A percentile compares a stretch with the other conserved stretches of the same genome.
Evolutionary conservation across 2,329 filamentous ascomycete species (phyloP).

Genomic region (Diaporthe citrichinensis): DNA sequence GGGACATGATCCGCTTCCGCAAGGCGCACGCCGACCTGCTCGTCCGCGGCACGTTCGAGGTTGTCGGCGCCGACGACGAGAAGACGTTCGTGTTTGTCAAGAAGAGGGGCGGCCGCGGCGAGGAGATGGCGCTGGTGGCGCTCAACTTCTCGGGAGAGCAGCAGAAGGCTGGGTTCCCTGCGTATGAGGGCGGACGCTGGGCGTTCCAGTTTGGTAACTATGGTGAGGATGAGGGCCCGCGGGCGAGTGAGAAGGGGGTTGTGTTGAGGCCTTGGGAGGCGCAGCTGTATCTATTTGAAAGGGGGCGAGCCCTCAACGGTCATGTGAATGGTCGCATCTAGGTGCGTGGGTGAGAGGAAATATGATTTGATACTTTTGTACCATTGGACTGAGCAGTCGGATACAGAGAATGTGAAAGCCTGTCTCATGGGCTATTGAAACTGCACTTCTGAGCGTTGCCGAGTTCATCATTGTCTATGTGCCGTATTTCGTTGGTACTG

Average conservation of each 20-base stretch:
- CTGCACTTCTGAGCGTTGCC: background rate
- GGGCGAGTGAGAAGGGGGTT: constrained; percentile 38
- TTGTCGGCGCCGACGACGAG: constrained; percentile 63
- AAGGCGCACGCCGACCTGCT: constrained; percentile 71
- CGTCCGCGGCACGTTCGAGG: constrained; percentile 71
- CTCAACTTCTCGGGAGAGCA: constrained; percentile 60
- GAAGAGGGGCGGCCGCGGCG: constrained; percentile 43
- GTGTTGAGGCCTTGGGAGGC: constrained; percentile 54
- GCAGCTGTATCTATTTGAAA: constrained; percentile 49
- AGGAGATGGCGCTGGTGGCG: constrained; percentile 51
- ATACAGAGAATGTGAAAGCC: background rate
- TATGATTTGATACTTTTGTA: background rate
- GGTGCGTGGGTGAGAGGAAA: constrained; percentile 9
- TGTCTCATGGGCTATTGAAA: no score
- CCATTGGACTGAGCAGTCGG: background rate
- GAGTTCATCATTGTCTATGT: background rate
- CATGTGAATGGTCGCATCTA: constrained; percentile 20
- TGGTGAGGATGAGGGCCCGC: constrained; percentile 43
- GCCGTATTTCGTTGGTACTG: no score
- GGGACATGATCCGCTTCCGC: constrained; percentile 65
- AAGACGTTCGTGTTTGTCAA: constrained; percentile 62
- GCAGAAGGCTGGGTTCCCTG: constrained; percentile 50
- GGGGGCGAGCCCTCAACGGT: constrained; percentile 1
- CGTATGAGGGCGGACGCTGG: constrained; percentile 40
- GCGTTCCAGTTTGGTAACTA: constrained; percentile 51